A percentile compares a stretch with the other conserved stretches of the same genome.
phyloP scores from a whole-genome alignment of 495 filamentous ascomycete genomes.

The Daldinia grandis region DNA sequence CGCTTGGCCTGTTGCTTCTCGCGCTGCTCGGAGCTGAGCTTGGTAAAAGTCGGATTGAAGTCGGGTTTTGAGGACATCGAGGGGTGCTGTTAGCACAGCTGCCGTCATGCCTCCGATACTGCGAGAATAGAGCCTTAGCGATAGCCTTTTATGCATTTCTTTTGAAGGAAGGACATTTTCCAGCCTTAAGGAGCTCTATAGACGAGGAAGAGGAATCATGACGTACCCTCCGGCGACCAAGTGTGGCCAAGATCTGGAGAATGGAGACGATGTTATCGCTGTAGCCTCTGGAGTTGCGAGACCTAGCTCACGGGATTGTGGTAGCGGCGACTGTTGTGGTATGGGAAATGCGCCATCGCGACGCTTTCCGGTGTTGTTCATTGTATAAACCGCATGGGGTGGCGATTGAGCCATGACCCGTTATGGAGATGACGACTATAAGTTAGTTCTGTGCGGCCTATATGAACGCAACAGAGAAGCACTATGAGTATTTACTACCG shows the following conservation, averaged over 20 bases:
- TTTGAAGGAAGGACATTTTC: not conserved
- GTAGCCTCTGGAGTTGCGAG: slow-evolving; percentile 59
- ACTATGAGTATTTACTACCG: slow-evolving; percentile 14
- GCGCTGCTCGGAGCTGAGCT: slow-evolving; percentile 63
- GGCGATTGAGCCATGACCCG: slow-evolving; percentile 34
- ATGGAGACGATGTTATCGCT: slow-evolving; percentile 53
- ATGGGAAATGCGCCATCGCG: slow-evolving; percentile 19
- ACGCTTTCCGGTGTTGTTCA: slow-evolving; percentile 27
- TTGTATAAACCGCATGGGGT: slow-evolving; percentile 36
- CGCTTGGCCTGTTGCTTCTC: slow-evolving; percentile 49
- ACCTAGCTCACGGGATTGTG: slow-evolving; percentile 71
- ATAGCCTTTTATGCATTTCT: not conserved
- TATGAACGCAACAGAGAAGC: not conserved
- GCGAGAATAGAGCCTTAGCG: slow-evolving; percentile 22
- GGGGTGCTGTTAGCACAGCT: slow-evolving; percentile 82
- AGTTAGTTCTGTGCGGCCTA: not conserved
- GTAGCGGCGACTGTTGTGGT: slow-evolving; percentile 44
- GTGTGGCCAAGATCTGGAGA: slow-evolving; percentile 86
- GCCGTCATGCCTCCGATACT: slow-evolving; percentile 90
- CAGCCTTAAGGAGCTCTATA: slow-evolving; percentile 4
- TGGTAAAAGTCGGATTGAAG: slow-evolving; percentile 94
- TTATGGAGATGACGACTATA: slow-evolving; percentile 1
- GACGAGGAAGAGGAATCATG: slow-evolving; percentile 2
- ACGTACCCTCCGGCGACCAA: slow-evolving; percentile 85
- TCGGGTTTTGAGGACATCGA: slow-evolving; percentile 90